Percentiles rank a stretch among this genome's conserved stretches.
Evolutionary conservation across 2,329 filamentous ascomycete genomes (phyloP).

Genomic region (Colletotrichum godetiae): DNA sequence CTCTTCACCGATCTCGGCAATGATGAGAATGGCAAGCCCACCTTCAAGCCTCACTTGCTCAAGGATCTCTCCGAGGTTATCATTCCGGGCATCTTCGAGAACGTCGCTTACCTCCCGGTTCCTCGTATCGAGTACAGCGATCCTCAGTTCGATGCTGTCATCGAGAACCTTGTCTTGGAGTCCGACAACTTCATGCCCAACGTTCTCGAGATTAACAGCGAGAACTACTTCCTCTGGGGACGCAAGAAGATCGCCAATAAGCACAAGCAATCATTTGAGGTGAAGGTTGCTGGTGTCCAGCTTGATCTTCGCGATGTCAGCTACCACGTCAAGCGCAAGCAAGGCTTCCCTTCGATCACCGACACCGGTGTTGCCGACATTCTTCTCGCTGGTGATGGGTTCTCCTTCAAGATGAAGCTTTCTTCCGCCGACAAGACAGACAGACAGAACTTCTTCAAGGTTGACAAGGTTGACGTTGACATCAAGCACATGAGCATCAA

Average conservation of each 20-base stretch:
- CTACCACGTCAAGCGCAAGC: slow-evolving; percentile 95
- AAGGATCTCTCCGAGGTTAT: slow-evolving; percentile 92
- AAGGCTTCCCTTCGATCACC: slow-evolving; percentile 88
- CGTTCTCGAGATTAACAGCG: slow-evolving; percentile 84
- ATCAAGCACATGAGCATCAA: slow-evolving; percentile 88
- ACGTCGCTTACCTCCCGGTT: slow-evolving; percentile 88
- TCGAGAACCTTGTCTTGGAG: slow-evolving; percentile 96
- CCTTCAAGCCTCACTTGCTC: slow-evolving; percentile 92
- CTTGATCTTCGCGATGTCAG: slow-evolving; percentile 92
- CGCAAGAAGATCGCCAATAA: slow-evolving; percentile 87
- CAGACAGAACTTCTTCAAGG: slow-evolving; percentile 89
- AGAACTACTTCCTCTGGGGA: slow-evolving; percentile 96
- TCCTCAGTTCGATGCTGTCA: slow-evolving; percentile 82
- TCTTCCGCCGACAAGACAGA: slow-evolving; percentile 83
- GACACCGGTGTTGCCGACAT: slow-evolving; percentile 92
- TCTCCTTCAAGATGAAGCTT: slow-evolving; percentile 92
- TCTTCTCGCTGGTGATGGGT: slow-evolving; percentile 85
- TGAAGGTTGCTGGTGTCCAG: slow-evolving; percentile 90
- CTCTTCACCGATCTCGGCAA: slow-evolving; percentile 90
- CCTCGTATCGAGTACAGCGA: slow-evolving; percentile 95
- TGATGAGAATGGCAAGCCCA: slow-evolving; percentile 83
- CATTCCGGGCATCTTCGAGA: slow-evolving; percentile 84
- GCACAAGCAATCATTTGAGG: slow-evolving; percentile 80
- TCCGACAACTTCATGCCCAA: slow-evolving; percentile 98
- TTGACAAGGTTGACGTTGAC: slow-evolving; percentile 87